Base-by-base conservation (phyloP, 768 basidiomycete genomes). In the Glaciozyma martinii region DNA sequence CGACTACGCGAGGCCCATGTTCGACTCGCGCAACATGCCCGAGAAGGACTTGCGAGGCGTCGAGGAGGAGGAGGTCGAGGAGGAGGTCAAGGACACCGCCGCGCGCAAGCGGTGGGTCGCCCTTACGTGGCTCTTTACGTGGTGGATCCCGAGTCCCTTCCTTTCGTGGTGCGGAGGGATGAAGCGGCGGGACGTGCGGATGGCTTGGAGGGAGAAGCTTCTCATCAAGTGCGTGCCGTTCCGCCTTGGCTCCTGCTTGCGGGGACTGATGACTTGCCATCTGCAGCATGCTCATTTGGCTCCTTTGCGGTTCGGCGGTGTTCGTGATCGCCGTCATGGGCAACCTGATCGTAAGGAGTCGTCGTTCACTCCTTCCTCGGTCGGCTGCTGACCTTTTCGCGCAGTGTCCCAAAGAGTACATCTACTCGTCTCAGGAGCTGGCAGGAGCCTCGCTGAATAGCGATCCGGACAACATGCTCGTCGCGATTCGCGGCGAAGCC, bases 191-290 rank as follows among this genome's bases (percentile, higher is more conserved):
- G 95, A 99, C 72, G 81, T 99, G 29, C 84, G 88, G 30, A 91
- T 97, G 76, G 95, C 95, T 2, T 99, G 95, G 95, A 80, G 94
- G 64, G 95, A 98, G 78, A 98, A 99, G 77, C 80, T 97, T 2
- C 89, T 90, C 5, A 82, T 97, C 74, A 97, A 98, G 73, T 70
- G 21, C 27, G 68, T 60, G 16, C 6, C 21, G 25, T 9, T 43
- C 2, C 43, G 42, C 19, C 21, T 29, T 29, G 8, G 5, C 10
- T 5, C 15, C 13, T 12, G 9, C 18, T 19, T 19, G 9, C 49
- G 49, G 33, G n/a, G 15, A 27, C 50, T 56, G 13, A 56, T 54
- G 2, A 3, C 7, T 18, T 21, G 15, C n/a, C 7, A 0, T 30
- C 5, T 10, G 0, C 53, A 72, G 68, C 76, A 77, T 99, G 64